Evolutionary conservation across 1,284 basidiomycete species (phyloP).

Genomic region (Irpex lacteus): DNA sequence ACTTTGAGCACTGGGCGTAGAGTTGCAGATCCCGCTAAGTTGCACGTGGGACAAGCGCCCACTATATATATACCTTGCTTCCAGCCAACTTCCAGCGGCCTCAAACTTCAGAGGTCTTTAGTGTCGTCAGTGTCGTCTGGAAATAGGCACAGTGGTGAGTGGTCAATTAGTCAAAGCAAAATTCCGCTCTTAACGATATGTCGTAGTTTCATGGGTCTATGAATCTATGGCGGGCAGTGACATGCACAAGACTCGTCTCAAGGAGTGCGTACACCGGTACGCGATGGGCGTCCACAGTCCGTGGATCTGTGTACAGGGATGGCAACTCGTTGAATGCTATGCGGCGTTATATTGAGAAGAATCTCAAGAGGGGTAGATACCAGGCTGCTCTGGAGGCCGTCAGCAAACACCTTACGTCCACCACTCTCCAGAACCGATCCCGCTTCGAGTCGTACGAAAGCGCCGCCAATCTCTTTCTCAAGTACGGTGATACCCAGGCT

Average conservation of each 20-base stretch:
- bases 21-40: not conserved
- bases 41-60: not conserved
- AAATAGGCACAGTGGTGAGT: not conserved
- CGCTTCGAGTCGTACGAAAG: conserved; percentile 29
- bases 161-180: not conserved
- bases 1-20: not conserved
- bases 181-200: not conserved
- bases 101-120: not conserved
- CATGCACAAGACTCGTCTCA: not conserved
- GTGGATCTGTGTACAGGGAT: not conserved
- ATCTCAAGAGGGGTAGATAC: conserved; percentile 3
- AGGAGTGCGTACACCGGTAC: not conserved
- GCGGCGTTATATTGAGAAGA: not conserved
- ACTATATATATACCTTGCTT: not conserved
- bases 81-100: not conserved
- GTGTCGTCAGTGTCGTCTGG: not conserved
- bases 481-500: conserved; percentile 30
- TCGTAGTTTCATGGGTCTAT: conserved; percentile 6
- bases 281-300: not conserved
- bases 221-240: conserved; percentile 5
- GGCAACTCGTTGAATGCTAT: not conserved
- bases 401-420: conserved; percentile 9
- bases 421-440: conserved; percentile 15
- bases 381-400: conserved; percentile 18
- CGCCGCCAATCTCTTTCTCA: conserved; percentile 35